Percentiles rank a stretch among this genome's conserved stretches.
Evolutionary conservation across 2,329 filamentous ascomycete genomes (phyloP).

Genomic region (Ophiostoma populinum): DNA sequence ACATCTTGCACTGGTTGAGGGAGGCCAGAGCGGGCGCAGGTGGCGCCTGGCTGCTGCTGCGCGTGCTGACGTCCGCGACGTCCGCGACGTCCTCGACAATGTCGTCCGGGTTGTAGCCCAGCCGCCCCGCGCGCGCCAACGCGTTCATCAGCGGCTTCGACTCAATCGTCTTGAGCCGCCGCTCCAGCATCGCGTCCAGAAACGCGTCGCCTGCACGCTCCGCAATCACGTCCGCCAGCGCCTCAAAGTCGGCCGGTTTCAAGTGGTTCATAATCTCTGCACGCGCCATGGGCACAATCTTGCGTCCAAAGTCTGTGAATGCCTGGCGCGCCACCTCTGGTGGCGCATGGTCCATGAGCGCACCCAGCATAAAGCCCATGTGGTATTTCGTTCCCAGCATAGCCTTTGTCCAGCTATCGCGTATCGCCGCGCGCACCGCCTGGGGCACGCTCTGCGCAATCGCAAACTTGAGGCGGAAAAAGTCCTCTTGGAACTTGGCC

Average conservation of each 20-base stretch:
- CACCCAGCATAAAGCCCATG: slow-evolving; percentile 33
- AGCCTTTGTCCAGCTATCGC: slow-evolving; percentile 34
- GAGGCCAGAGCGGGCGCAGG: background rate
- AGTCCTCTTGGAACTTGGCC: slow-evolving; percentile 23
- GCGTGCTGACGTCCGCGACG: slow-evolving; percentile 20
- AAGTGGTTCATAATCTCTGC: slow-evolving; percentile 26
- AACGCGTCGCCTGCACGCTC: slow-evolving; percentile 29
- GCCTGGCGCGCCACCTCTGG: slow-evolving; percentile 20
- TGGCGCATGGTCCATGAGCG: slow-evolving; percentile 27
- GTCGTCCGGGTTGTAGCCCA: slow-evolving; percentile 36
- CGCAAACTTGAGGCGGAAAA: slow-evolving; percentile 20
- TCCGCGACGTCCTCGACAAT: slow-evolving; percentile 29
- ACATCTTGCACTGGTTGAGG: slow-evolving; percentile 14
- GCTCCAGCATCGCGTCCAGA: slow-evolving; percentile 33
- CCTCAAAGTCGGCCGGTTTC: slow-evolving; percentile 25
- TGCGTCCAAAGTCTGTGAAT: slow-evolving; percentile 28
- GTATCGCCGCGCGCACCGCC: slow-evolving; percentile 29
- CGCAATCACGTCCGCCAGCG: slow-evolving; percentile 25
- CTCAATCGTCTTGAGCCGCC: slow-evolving; percentile 33
- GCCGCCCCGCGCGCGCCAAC: slow-evolving; percentile 36
- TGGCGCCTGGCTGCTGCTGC: background rate
- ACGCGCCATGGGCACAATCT: slow-evolving; percentile 24
- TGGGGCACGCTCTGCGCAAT: slow-evolving; percentile 25
- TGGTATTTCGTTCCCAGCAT: slow-evolving; percentile 34
- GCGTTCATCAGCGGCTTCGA: slow-evolving; percentile 38